Evolutionary conservation across 2,329 filamentous ascomycete genomes (phyloP).

Genomic region (Xylaria sp.): DNA sequence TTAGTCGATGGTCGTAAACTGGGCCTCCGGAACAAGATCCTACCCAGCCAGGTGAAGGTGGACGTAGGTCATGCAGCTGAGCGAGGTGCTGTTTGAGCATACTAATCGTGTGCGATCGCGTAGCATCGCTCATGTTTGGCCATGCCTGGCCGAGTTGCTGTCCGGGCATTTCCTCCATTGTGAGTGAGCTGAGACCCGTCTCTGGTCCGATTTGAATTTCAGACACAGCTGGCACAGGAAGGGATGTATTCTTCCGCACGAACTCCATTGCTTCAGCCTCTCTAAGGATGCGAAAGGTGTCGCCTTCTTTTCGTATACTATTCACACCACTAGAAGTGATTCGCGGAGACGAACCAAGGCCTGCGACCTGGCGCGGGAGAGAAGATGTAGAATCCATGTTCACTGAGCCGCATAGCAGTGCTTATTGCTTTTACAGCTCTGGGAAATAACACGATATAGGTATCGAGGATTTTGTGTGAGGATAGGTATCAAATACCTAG

Average conservation of each 20-base stretch:
- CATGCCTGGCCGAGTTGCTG: neutral
- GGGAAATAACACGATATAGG: neutral
- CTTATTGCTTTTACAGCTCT: too few species aligned
- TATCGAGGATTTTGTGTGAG: neutral
- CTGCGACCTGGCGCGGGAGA: slow-evolving; percentile 4
- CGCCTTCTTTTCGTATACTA: slow-evolving; percentile 14
- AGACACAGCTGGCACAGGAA: neutral
- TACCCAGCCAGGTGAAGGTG: slow-evolving; percentile 1
- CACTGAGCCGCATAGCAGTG: neutral
- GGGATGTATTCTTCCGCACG: slow-evolving; percentile 2
- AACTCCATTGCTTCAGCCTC: slow-evolving; percentile 16
- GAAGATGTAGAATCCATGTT: slow-evolving; percentile 12
- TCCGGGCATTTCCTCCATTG: neutral
- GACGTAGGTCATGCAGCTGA: slow-evolving; percentile 10
- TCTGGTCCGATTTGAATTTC: neutral
- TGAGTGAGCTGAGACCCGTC: neutral
- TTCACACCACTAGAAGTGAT: neutral
- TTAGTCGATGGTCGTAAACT: slow-evolving; percentile 5
- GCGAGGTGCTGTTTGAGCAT: neutral
- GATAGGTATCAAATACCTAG: neutral
- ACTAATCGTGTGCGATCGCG: neutral
- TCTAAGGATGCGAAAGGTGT: slow-evolving; percentile 16
- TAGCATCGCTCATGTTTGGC: neutral
- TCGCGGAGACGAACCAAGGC: slow-evolving; percentile 10
- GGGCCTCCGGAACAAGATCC: slow-evolving; percentile 5